Evolutionary conservation across 768 basidiomycete genomes (phyloP), one percentile per base, ranked within the genome.

Genomic region (Tulasnella sp.): DNA sequence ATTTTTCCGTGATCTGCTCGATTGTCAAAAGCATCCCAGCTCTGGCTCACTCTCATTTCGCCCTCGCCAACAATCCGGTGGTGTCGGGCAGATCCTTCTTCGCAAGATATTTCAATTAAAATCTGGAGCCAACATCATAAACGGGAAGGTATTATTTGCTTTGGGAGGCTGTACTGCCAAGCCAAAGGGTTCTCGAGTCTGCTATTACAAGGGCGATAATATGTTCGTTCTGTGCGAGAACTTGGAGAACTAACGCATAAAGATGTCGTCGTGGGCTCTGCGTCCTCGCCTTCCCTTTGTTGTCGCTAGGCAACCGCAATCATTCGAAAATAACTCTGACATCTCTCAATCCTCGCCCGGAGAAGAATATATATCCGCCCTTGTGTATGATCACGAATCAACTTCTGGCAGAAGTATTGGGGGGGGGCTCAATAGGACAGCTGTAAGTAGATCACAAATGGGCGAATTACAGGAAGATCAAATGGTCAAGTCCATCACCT

Each of bases 321-420:
- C n/a, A n/a, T n/a, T n/a, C n/a, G n/a, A n/a, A n/a, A n/a, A n/a
- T n/a, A n/a, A n/a, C n/a, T n/a, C n/a, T n/a, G n/a, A n/a, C n/a
- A n/a, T n/a, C n/a, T n/a, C n/a, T n/a, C n/a, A n/a, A n/a, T n/a
- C n/a, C n/a, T n/a, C n/a, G n/a, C n/a, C n/a, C n/a, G n/a, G n/a
- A n/a, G n/a, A n/a, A n/a, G n/a, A n/a, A n/a, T n/a, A n/a, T n/a
- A n/a, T n/a, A n/a, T n/a, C n/a, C n/a, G n/a, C n/a, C n/a, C n/a
- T n/a, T n/a, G n/a, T n/a, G n/a, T n/a, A n/a, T n/a, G n/a, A 92
- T 90, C 9, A 81, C 79, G 62, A 80, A 87, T 7, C 93, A 83
- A 65, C 97, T 92, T 27, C 83, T 78, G 17, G 81, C 79, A 0
- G 96, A n/a, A 93, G 70, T 94, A 96, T 63, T 94, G 90, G 49